Conservation (phyloP, 1,284 basidiomycete genomes). For the Hypsizygus ulmarius region DNA sequence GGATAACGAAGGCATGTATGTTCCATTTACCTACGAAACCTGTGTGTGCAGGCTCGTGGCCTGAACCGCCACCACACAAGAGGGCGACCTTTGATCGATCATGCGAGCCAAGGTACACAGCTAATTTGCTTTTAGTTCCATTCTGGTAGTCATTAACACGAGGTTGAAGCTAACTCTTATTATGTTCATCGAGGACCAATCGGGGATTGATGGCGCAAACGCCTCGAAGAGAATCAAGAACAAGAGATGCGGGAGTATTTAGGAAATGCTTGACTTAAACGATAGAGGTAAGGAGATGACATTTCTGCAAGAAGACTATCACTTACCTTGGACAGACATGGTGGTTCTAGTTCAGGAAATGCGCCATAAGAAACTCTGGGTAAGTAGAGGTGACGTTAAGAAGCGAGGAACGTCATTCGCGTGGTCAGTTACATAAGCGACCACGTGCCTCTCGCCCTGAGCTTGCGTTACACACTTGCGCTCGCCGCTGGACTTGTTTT, state of each 20-base stretch:
- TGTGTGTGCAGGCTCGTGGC: slow-evolving; percentile 88
- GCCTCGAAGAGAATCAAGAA: slow-evolving; percentile 75
- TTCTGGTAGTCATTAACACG: slow-evolving; percentile 1
- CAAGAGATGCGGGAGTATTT: slow-evolving; percentile 67
- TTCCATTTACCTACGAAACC: slow-evolving; percentile 67
- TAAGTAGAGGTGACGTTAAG: too few relatives aligned
- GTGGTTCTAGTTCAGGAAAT: slow-evolving; percentile 14
- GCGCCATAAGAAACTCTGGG: not conserved
- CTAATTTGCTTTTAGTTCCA: slow-evolving; percentile 32
- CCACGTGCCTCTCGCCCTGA: slow-evolving; percentile 3
- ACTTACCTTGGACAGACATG: slow-evolving; percentile 37
- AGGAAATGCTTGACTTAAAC: slow-evolving; percentile 67
- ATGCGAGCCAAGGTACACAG: slow-evolving; percentile 56
- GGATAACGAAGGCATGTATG: not conserved
- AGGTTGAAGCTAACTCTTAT: slow-evolving; percentile 50
- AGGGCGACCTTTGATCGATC: slow-evolving; percentile 74
- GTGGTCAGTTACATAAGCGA: not conserved
- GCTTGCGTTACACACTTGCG: slow-evolving; percentile 8
- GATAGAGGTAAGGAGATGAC: not conserved
- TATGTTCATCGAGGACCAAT: slow-evolving; percentile 61
- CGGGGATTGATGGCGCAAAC: slow-evolving; percentile 70
- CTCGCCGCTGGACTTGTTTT: slow-evolving; percentile 5
- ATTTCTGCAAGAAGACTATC: not conserved
- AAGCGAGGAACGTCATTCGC: too few relatives aligned
- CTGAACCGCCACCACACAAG: slow-evolving; percentile 87